Evolutionary conservation across 306 rosid species (phyloP).

Genomic region (Ceratonia siliqua): DNA sequence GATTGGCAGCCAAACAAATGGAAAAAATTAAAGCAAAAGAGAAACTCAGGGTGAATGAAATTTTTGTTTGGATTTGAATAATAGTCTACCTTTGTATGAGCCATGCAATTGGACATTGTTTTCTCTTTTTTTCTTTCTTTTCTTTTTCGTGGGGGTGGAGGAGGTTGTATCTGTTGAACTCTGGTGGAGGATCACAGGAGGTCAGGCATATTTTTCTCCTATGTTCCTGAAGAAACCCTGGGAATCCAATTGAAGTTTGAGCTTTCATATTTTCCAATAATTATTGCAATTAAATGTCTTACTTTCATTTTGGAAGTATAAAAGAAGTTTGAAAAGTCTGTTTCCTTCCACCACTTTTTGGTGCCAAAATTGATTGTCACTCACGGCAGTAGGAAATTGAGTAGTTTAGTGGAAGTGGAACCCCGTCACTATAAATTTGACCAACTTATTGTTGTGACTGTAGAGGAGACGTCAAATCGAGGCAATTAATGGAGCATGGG

Average conservation of each 20-base stretch:
- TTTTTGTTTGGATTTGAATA: conserved; percentile 12
- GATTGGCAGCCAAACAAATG: conserved; percentile 88
- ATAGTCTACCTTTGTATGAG: background rate
- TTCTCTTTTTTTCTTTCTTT: background rate
- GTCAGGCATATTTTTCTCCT: background rate
- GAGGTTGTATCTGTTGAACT: background rate
- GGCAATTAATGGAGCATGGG: conserved; percentile 97
- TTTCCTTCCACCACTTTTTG: conserved; percentile 5
- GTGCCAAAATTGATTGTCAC: conserved; percentile 7
- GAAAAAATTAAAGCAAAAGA: conserved; percentile 73
- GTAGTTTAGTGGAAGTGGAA: conserved; percentile 2
- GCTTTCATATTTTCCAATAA: background rate
- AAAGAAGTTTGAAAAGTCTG: background rate
- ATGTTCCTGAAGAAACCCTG: background rate
- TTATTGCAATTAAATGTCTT: background rate
- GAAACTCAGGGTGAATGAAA: conserved; percentile 62
- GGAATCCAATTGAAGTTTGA: background rate
- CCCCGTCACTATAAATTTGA: conserved; percentile 29
- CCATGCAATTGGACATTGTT: no score
- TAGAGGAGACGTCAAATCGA: conserved; percentile 85
- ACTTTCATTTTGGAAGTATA: conserved; percentile 10
- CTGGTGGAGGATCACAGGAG: background rate
- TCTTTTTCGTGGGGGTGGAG: background rate
- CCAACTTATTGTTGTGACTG: conserved; percentile 37
- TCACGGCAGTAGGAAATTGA: conserved; percentile 14